Percentiles rank a stretch among this genome's conserved stretches.
Evolutionary conservation across 202 grass and related monocot species (phyloP).

Genomic region (Saccharum hybrid): DNA sequence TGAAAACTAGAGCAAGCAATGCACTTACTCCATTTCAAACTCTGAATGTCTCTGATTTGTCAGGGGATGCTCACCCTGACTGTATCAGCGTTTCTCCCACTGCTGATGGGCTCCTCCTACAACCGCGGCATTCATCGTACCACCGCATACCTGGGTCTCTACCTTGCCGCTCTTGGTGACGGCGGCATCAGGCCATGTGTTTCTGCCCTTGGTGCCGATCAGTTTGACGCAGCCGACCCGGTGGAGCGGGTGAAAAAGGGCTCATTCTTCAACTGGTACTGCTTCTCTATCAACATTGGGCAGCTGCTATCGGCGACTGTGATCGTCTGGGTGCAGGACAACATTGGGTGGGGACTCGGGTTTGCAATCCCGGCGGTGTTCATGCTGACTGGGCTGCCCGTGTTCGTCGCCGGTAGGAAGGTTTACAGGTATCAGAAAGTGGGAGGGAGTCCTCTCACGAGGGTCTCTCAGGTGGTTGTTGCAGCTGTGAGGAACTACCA

Average conservation of each 20-base stretch:
- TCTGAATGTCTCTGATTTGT: neutral
- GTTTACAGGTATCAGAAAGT: slow-evolving; percentile 27
- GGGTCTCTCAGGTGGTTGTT: slow-evolving; percentile 35
- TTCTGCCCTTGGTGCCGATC: slow-evolving; percentile 48
- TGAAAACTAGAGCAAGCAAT: neutral
- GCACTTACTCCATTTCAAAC: neutral
- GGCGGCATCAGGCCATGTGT: neutral
- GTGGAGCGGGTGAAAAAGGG: slow-evolving; percentile 44
- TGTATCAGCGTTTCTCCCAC: neutral
- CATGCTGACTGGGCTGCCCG: neutral
- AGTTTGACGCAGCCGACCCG: slow-evolving; percentile 56
- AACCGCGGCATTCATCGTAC: neutral
- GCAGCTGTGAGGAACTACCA: slow-evolving; percentile 43
- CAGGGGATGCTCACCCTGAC: neutral
- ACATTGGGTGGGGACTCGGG: slow-evolving; percentile 33
- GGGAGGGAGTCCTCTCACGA: slow-evolving; percentile 26
- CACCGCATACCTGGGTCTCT: neutral
- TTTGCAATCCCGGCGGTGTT: slow-evolving; percentile 32
- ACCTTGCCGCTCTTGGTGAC: neutral
- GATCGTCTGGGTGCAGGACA: slow-evolving; percentile 51
- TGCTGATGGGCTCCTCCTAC: slow-evolving; percentile 15
- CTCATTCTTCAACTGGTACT: slow-evolving; percentile 61
- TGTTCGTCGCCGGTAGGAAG: slow-evolving; percentile 30
- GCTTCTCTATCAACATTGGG: slow-evolving; percentile 42
- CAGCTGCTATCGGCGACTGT: slow-evolving; percentile 42